Conservation (phyloP, 2,329 filamentous ascomycete species). For the Cryphonectria nitschkei region DNA sequence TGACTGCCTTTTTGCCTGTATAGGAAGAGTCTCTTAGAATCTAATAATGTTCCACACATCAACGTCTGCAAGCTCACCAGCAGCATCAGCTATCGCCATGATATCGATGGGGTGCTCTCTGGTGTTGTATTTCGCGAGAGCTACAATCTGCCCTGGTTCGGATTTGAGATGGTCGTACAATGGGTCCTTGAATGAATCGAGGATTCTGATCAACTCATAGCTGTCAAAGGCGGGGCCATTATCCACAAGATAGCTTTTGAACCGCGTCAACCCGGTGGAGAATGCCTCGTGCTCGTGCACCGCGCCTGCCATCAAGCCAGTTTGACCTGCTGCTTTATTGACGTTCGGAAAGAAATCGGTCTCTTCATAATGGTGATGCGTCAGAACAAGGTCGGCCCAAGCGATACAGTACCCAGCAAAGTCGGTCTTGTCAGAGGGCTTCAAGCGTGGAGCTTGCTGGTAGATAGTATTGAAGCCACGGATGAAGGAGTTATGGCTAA, state of each 20-base stretch:
- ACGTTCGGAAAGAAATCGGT: constrained; percentile 32
- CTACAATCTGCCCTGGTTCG: constrained; percentile 31
- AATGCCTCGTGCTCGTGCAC: background rate
- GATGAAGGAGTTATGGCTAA: constrained; percentile 35
- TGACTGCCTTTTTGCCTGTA: constrained; percentile 31
- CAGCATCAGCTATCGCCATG: constrained; percentile 30
- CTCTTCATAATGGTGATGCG: constrained; percentile 34
- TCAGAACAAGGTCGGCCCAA: constrained; percentile 31
- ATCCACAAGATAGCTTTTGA: constrained; percentile 10
- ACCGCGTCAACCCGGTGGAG: background rate
- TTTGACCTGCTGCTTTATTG: constrained; percentile 30
- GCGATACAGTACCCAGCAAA: constrained; percentile 32
- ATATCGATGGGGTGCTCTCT: constrained; percentile 32
- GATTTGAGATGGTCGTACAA: constrained; percentile 31
- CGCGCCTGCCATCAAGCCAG: constrained; percentile 29
- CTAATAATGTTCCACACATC: too few relatives aligned
- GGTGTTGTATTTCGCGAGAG: constrained; percentile 32
- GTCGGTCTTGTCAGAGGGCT: constrained; percentile 29
- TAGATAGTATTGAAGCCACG: constrained; percentile 35
- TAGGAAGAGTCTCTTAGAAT: too few relatives aligned
- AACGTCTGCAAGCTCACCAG: constrained; percentile 21
- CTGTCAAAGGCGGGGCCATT: constrained; percentile 16
- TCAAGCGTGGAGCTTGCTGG: constrained; percentile 31
- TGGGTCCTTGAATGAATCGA: constrained; percentile 33
- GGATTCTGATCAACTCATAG: constrained; percentile 28